A percentile compares a stretch with the other conserved stretches of the same genome.
Conservation (phyloP, 805 yeast genomes). For the Myxozyma geophila region DNA sequence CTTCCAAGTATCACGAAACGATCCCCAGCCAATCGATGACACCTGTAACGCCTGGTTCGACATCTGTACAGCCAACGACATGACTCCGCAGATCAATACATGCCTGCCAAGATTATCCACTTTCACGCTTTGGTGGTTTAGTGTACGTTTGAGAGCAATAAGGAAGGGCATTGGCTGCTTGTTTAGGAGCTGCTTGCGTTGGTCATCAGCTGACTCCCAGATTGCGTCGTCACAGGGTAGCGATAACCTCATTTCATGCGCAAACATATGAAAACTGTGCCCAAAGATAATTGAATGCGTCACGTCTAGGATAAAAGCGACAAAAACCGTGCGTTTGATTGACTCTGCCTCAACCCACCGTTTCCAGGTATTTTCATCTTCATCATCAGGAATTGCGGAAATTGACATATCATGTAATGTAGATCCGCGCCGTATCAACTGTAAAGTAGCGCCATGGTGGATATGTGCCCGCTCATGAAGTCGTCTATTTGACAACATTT, state of each 20-base stretch:
- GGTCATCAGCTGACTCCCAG: slow-evolving; percentile 52
- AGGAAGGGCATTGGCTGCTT: slow-evolving; percentile 52
- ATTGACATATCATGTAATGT: slow-evolving; percentile 48
- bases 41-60: slow-evolving; percentile 71
- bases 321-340: slow-evolving; percentile 74
- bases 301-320: slow-evolving; percentile 82
- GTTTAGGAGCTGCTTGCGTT: slow-evolving; percentile 9
- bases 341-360: slow-evolving; percentile 83
- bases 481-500: slow-evolving; percentile 66
- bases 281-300: slow-evolving; percentile 79
- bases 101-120: slow-evolving; percentile 66
- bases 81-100: slow-evolving; percentile 66
- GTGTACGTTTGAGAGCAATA: slow-evolving; percentile 58
- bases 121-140: slow-evolving; percentile 55
- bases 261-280: slow-evolving; percentile 62
- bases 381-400: slow-evolving; percentile 18
- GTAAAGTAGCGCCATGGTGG: slow-evolving; percentile 87
- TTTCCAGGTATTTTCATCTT: slow-evolving; percentile 50
- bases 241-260: slow-evolving; percentile 64
- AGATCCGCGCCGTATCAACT: slow-evolving; percentile 74
- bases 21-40: slow-evolving; percentile 51
- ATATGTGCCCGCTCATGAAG: slow-evolving; percentile 82
- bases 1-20: slow-evolving; percentile 62
- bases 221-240: slow-evolving; percentile 67
- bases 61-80: slow-evolving; percentile 70